Conservation (phyloP, 2,329 filamentous ascomycete genomes). For the Epichloe sibirici region DNA sequence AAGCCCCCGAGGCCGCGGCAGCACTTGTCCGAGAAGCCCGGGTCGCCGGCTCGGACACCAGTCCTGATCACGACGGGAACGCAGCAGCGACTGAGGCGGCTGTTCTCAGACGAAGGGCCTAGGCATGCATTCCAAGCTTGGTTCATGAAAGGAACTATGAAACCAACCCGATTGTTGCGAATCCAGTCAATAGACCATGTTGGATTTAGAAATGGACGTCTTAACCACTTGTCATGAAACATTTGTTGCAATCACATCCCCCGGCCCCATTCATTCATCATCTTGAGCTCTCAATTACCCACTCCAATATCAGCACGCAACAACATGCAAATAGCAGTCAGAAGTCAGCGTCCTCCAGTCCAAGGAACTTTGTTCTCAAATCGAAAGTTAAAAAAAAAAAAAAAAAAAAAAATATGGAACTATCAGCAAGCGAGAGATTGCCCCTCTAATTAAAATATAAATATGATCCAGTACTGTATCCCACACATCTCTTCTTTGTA, state of each 20-base stretch:
- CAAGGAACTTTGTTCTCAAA: neutral
- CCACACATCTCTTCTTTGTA: neutral
- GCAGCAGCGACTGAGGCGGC: neutral
- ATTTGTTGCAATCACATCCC: too few species aligned
- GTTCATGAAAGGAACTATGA: too few species aligned
- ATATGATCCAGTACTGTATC: neutral
- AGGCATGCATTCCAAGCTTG: neutral
- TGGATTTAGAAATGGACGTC: too few species aligned
- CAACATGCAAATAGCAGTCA: too few species aligned
- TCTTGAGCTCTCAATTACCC: too few species aligned
- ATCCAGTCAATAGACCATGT: too few species aligned
- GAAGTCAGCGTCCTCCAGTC: too few species aligned
- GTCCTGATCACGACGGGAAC: neutral
- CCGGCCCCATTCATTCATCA: too few species aligned
- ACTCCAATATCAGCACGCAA: too few species aligned
- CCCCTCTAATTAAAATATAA: neutral
- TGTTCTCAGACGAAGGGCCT: neutral
- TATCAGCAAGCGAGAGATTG: neutral
- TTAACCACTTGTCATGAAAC: too few species aligned
- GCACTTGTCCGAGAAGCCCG: constrained; percentile 5
- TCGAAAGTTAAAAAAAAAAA: too few species aligned
- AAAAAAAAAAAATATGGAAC: neutral
- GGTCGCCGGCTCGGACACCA: neutral
- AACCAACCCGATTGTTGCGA: too few species aligned
- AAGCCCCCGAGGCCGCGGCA: constrained; percentile 4